Base-by-base conservation (phyloP, 2,329 filamentous ascomycete species). In the Colletotrichum horii region DNA sequence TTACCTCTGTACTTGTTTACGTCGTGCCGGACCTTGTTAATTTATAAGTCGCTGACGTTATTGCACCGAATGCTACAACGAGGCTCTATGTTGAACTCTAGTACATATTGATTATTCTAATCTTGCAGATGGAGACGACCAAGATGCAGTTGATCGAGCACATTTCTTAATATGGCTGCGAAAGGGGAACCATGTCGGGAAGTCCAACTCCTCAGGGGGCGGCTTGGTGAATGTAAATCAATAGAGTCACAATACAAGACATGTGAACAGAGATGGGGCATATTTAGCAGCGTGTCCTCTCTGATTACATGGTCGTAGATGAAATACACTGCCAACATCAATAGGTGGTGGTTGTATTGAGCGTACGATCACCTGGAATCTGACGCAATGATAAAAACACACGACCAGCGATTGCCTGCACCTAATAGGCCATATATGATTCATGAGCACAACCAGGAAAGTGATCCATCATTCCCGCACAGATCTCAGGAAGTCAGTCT, bases 71-170 rank as follows among this genome's bases (percentile, higher is more conserved):
- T 8, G 14, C 7, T 8, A 38, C 15, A 8, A 4, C 38, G 19
- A n/a, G 2, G 19, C 38, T 4, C n/a, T 0, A n/a, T 43, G 36
- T 15, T 0, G 36, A 43, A 43, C 0, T 0, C 16, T 5, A 43
- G 19, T 6, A n/a, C n/a, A n/a, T 2, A 43, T 19, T 43, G 8
- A 43, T 19, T 16, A 38, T 5, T 8, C 0, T 19, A 0, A 0
- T 16, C 0, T 38, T 38, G 36, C 0, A 0, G 36, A 1, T 19
- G 9, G 8, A 16, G 36, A 43, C 19, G 0, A 1, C 16, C 36
- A 43, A 19, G 8, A 43, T 43, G 8, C 36, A n/a, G n/a, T n/a
- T n/a, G n/a, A n/a, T n/a, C n/a, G n/a, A n/a, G n/a, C n/a, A n/a
- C n/a, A n/a, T n/a, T n/a, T n/a, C n/a, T n/a, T n/a, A n/a, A n/a